Evolutionary conservation across 345 rosid genomes (phyloP), one percentile per base, ranked within the genome.

Genomic region (Citrus glauca): DNA sequence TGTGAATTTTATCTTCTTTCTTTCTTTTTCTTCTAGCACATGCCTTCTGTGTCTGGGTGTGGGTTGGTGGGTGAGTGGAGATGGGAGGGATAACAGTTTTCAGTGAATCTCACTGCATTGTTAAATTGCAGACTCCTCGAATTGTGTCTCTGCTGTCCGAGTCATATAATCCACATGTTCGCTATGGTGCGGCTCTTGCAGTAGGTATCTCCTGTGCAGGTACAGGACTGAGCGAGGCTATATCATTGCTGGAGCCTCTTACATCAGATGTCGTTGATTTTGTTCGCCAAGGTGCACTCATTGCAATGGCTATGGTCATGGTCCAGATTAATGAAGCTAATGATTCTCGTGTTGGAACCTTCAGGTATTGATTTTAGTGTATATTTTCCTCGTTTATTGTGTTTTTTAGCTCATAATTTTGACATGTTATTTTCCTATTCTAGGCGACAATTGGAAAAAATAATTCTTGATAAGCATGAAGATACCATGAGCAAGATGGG

Each of bases 401-500:
- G 3, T 55, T 22, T 61, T 13, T 72, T 50, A 20, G 32, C 45
- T 68, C 63, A 76, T 28, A 14, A 40, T 60, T 17, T 19, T 78
- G 60, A 50, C 50, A 8, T 7, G 37, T 56, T 79, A 8, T 53
- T 37, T 68, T 79, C 59, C 65, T 73, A 27, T 69, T 79, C 45
- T 72, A 97, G 99, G 86, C 96, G 98, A 38, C 99, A 94, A 71
- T 79, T 97, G 75, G 98, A 94, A 79, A 97, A 97, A 82, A 97
- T 94, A 66, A 92, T 97, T 77, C 92, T 93, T 35, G 98, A 97
- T 83, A 97, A 94, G 82, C 98, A 93, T 71, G 98, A 97, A 85
- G 99, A 97, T 66, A 94, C 99, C 71, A 97, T 94, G 98, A 97
- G 99, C 91, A 97, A 97, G 89, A 97, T 97, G 99, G 99, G 99